These are phyloP conservation scores for Colletotrichum musicola DNA, from an alignment of 2,329 filamentous ascomycete genomes.

Conservation along the genomic window DNA sequence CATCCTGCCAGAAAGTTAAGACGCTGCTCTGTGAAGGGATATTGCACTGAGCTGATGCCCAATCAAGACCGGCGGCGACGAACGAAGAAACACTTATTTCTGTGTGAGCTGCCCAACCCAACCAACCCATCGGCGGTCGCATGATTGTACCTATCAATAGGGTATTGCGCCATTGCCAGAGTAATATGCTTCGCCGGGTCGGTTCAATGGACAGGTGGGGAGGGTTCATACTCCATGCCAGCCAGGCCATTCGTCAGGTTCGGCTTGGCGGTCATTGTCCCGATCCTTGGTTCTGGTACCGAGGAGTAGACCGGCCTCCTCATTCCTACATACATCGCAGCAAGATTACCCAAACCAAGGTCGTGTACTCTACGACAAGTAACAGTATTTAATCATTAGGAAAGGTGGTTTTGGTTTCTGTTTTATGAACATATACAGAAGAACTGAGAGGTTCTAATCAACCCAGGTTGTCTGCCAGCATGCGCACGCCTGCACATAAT, in stretches of 20 bases:
- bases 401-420: no score
- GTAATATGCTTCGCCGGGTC: conserved; percentile 7
- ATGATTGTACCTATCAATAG: no score
- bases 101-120: no score
- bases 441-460: background rate
- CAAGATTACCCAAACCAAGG: background rate
- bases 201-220: conserved; percentile 17
- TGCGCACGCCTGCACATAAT: background rate
- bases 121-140: no score
- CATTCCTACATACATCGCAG: background rate
- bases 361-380: no score
- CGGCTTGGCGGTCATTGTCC: conserved; percentile 4
- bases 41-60: background rate
- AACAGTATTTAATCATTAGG: no score
- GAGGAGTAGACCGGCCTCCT: conserved; percentile 2
- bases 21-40: background rate
- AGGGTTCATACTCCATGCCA: conserved; percentile 21
- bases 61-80: background rate
- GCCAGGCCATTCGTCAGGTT: conserved; percentile 9
- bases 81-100: background rate
- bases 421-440: no score
- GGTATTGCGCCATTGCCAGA: background rate
- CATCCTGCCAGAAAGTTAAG: conserved; percentile 12
- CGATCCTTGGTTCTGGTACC: conserved; percentile 21
- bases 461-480: background rate